Base-by-base conservation (phyloP, 2,329 filamentous ascomycete genomes). In the Mycosphaerella sp. region DNA sequence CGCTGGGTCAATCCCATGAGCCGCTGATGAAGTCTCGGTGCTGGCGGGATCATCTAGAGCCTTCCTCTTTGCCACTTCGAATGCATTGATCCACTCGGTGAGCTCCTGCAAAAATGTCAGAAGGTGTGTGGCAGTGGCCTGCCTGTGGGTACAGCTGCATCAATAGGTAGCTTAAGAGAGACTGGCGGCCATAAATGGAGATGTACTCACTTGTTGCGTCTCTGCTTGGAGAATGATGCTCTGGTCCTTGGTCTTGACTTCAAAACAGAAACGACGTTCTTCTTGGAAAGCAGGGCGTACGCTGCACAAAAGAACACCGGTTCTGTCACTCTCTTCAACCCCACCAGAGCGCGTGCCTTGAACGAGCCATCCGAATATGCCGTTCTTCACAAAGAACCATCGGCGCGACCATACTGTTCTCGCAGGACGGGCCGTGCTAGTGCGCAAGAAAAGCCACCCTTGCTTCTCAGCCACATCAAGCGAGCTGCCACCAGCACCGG, bases 191-290 rank as follows among this genome's bases (percentile, higher is more conserved):
- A 29, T 29, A 29, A 4, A 29, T 29, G 6, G 26, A 4, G 26
- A 29, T 7, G 26, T 29, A 4, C 29, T 17, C 29, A 50, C 48
- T 69, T 97, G 92, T 69, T 98, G 93, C 0, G 89, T 95, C 69
- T 98, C 93, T 4, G 92, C 88, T 72, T 98, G 93, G 2, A 98
- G 77, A 55, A 96, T 76, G 59, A 95, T 84, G 47, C 85, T 93
- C 59, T 87, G 87, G 66, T 89, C 95, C 71, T 96, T 98, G 2
- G 93, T 98, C 76, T 97, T 98, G 66, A 98, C 87, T 72, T 98
- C 93, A 65, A 98, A 96, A 69, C 93, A 97, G 72, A 97, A 98
- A 12, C 93, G 82, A 39, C 93, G 83, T 66, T 98, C 93, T 72
- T 98, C 93, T 62, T 89, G 85, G 48, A 95, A 86, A 0, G 91